A percentile compares a stretch with the other conserved stretches of the same genome.
Evolutionary conservation across 805 yeast genomes (phyloP).

Genomic region (Yamadazyma nakazawae): DNA sequence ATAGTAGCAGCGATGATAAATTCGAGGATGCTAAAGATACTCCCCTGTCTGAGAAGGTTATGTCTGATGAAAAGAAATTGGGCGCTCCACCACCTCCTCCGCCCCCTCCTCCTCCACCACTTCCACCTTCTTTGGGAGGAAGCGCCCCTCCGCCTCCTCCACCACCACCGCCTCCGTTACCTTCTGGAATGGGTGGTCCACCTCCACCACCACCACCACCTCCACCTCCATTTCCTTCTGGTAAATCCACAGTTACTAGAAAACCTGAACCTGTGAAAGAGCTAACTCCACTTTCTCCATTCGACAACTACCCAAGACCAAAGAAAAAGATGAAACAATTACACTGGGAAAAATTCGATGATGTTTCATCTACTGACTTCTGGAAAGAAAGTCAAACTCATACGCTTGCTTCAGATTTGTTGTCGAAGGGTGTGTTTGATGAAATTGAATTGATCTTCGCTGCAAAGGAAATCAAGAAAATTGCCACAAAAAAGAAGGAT

Average conservation of each 20-base stretch:
- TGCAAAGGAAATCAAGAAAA: constrained; percentile 49
- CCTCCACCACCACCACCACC: constrained; percentile 29
- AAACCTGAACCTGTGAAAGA: constrained; percentile 12
- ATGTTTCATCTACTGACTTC: constrained; percentile 50
- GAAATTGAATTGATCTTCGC: constrained; percentile 62
- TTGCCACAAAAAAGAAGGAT: constrained; percentile 40
- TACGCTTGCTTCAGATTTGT: constrained; percentile 45
- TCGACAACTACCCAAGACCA: constrained; percentile 54
- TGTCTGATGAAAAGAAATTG: neutral
- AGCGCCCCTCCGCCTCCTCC: constrained; percentile 20
- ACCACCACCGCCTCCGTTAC: constrained; percentile 17
- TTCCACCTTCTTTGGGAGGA: constrained; percentile 15
- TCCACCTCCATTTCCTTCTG: constrained; percentile 27
- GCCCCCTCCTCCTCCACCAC: constrained; percentile 19
- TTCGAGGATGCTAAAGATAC: constrained; percentile 13
- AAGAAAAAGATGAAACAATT: constrained; percentile 66
- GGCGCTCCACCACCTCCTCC: constrained; percentile 24
- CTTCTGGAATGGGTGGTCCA: constrained; percentile 15
- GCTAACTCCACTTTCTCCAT: constrained; percentile 17
- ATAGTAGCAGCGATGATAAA: constrained; percentile 16
- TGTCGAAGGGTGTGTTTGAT: constrained; percentile 58
- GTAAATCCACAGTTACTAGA: constrained; percentile 14
- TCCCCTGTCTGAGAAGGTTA: neutral
- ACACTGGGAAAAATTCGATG: constrained; percentile 76
- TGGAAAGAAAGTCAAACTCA: constrained; percentile 54